Percentiles rank a stretch among this genome's conserved stretches.
phyloP scores from a whole-genome alignment of 352 stramenopile species.

The Phytophthora lateralis region DNA sequence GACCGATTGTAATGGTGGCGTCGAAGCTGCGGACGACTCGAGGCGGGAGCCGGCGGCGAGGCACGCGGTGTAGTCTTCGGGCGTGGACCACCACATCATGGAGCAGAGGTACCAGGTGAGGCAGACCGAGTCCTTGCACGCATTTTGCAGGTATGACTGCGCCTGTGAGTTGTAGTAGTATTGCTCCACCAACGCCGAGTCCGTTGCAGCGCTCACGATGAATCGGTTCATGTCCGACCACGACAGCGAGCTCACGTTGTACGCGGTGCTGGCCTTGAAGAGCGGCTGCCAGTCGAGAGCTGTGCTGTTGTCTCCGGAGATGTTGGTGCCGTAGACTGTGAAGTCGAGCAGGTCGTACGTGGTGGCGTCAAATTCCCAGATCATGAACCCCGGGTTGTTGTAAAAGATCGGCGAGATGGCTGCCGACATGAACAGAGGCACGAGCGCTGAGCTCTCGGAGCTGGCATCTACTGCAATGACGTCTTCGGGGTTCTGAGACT shows the following conservation, averaged over 20 bases:
- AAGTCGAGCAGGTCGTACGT: slow-evolving; percentile 80
- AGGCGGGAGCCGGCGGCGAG: slow-evolving; percentile 25
- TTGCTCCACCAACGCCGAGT: slow-evolving; percentile 52
- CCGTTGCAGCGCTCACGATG: slow-evolving; percentile 40
- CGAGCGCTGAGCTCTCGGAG: slow-evolving; percentile 32
- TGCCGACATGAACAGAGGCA: slow-evolving; percentile 78
- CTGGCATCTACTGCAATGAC: slow-evolving; percentile 13
- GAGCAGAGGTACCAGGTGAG: slow-evolving; percentile 72
- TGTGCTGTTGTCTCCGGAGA: slow-evolving; percentile 41
- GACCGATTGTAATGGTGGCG: not conserved
- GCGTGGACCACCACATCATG: slow-evolving; percentile 77
- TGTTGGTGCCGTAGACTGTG: slow-evolving; percentile 75
- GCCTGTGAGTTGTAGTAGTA: slow-evolving; percentile 87
- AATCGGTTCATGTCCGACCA: slow-evolving; percentile 47
- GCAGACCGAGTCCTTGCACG: slow-evolving; percentile 48
- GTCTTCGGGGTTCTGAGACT: slow-evolving; percentile 14
- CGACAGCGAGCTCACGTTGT: slow-evolving; percentile 54
- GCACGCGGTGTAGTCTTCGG: slow-evolving; percentile 64
- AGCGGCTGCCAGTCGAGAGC: slow-evolving; percentile 49
- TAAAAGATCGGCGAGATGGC: slow-evolving; percentile 89
- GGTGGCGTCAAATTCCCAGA: slow-evolving; percentile 72
- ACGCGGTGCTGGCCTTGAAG: slow-evolving; percentile 53
- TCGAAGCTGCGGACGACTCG: slow-evolving; percentile 18
- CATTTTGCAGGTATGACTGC: slow-evolving; percentile 44
- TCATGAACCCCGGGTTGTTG: slow-evolving; percentile 90